Evolutionary conservation across 164 flowering plant species (phyloP).

Genomic region (Vitis cinerea): DNA sequence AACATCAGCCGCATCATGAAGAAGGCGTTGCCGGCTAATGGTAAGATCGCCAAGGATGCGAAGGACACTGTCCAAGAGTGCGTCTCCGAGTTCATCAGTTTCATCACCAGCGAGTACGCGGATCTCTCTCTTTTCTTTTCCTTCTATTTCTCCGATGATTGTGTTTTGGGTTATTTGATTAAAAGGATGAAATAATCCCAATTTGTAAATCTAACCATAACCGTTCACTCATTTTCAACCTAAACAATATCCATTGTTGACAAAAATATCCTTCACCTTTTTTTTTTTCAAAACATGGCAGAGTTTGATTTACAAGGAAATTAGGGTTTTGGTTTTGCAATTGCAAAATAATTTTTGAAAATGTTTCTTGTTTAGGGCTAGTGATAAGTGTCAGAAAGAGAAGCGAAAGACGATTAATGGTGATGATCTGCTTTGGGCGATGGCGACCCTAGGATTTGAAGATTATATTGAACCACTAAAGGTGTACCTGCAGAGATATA

Average conservation of each 20-base stretch:
- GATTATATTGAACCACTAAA: constrained; percentile 70
- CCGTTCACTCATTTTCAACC: too few relatives aligned
- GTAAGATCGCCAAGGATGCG: constrained; percentile 50
- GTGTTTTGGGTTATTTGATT: not conserved
- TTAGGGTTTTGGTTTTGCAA: not conserved
- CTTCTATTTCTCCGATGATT: constrained; percentile 1
- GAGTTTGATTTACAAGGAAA: not conserved
- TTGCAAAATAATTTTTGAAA: not conserved
- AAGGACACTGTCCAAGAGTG: constrained; percentile 51
- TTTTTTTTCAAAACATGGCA: not conserved
- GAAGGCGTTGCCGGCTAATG: constrained; percentile 42
- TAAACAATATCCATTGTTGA: too few relatives aligned
- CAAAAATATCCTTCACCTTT: too few relatives aligned
- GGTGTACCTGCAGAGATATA: constrained; percentile 53
- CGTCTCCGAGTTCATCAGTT: constrained; percentile 50
- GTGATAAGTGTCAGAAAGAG: constrained; percentile 79
- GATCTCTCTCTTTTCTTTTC: not conserved
- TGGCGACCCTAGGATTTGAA: constrained; percentile 77
- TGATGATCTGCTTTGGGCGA: constrained; percentile 78
- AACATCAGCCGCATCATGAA: constrained; percentile 53
- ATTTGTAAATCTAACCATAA: too few relatives aligned
- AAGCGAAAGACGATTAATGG: constrained; percentile 82
- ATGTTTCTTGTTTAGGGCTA: constrained; percentile 50
- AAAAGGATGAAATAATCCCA: not conserved
- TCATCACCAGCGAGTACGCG: constrained; percentile 46